Evolutionary conservation across 768 basidiomycete species (phyloP).

Genomic region (Lactarius pseudohatsudake): DNA sequence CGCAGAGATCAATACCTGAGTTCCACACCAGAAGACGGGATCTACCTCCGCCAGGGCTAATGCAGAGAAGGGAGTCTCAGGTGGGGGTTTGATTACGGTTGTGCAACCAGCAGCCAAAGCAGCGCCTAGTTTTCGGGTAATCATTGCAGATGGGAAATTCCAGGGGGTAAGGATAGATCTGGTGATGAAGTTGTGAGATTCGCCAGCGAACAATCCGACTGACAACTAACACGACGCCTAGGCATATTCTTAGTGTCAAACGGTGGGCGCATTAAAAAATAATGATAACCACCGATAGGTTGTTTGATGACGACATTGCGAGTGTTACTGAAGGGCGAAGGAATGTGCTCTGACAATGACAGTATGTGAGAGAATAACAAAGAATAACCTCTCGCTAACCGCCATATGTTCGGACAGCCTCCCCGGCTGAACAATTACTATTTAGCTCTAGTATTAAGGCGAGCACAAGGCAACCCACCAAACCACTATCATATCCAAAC

Average conservation of each 20-base stretch:
- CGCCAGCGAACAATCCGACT: not conserved
- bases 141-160: conserved; percentile 97
- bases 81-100: conserved; percentile 89
- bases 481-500: conserved; percentile 60
- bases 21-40: not conserved
- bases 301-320: conserved; percentile 94
- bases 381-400: conserved; percentile 43
- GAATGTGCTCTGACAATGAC: conserved; percentile 68
- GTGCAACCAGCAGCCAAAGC: conserved; percentile 97
- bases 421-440: conserved; percentile 61
- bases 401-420: conserved; percentile 90
- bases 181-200: conserved; percentile 7
- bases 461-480: conserved; percentile 47
- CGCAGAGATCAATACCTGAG: not conserved
- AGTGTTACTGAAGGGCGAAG: conserved; percentile 62
- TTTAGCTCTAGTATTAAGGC: conserved; percentile 8
- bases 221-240: conserved; percentile 49
- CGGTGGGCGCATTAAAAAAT: not conserved
- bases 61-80: conserved; percentile 92
- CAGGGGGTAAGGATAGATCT: conserved; percentile 82
- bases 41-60: conserved; percentile 87
- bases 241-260: conserved; percentile 2
- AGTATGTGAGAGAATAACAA: not conserved
- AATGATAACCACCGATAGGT: conserved; percentile 67
- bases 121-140: conserved; percentile 84